Conservation (phyloP, 176 grass and related monocot genomes). For the Oropetium thomaeum region DNA sequence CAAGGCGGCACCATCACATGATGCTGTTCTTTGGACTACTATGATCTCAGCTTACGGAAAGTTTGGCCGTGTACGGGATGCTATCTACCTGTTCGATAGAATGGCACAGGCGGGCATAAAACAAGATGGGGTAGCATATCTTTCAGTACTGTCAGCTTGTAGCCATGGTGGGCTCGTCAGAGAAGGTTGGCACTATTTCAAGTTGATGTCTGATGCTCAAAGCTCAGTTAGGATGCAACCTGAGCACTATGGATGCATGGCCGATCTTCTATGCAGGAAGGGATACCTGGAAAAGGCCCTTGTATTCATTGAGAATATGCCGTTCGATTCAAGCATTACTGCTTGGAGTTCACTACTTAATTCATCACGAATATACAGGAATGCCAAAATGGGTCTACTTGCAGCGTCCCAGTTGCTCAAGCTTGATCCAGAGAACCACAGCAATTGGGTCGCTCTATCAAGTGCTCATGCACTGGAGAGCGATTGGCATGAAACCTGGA, state of each 20-base stretch:
- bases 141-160: constrained; percentile 62
- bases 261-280: constrained; percentile 55
- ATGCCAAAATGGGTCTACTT: constrained; percentile 40
- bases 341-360: constrained; percentile 58
- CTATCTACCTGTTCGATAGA: constrained; percentile 44
- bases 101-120: constrained; percentile 48
- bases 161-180: constrained; percentile 53
- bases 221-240: constrained; percentile 15
- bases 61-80: constrained; percentile 36
- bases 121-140: constrained; percentile 42
- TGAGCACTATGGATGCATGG: constrained; percentile 63
- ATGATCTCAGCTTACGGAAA: constrained; percentile 62
- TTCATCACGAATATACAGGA: constrained; percentile 43
- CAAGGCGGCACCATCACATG: not conserved
- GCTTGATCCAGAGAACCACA: constrained; percentile 56
- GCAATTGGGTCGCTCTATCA: constrained; percentile 61
- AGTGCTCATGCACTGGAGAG: constrained; percentile 43
- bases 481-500: constrained; percentile 46
- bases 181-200: constrained; percentile 57
- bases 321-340: constrained; percentile 32
- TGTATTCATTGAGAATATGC: constrained; percentile 50
- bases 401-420: constrained; percentile 36
- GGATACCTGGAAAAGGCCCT: constrained; percentile 54
- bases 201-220: constrained; percentile 27
- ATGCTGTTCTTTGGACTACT: constrained; percentile 59